Conservation (phyloP, 768 basidiomycete species). For the Rubroboletus satanas region DNA sequence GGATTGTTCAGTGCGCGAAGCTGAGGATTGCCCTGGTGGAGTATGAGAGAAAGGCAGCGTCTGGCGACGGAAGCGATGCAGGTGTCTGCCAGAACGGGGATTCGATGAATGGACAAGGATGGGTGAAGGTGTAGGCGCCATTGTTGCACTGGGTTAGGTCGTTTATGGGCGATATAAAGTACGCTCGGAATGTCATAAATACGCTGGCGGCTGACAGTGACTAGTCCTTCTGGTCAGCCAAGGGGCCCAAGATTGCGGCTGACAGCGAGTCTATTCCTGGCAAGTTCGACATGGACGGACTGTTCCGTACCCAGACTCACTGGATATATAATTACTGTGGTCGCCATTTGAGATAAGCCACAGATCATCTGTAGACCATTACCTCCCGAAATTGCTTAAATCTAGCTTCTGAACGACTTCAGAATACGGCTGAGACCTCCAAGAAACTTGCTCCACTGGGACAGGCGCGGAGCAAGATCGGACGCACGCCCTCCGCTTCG, state of each 20-base stretch:
- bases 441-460: background rate
- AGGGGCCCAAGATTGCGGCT: slow-evolving; percentile 14
- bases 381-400: background rate
- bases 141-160: slow-evolving; percentile 5
- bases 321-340: background rate
- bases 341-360: background rate
- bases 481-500: background rate
- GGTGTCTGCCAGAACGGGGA: slow-evolving; percentile 2
- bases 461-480: background rate
- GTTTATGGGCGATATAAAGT: background rate
- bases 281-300: background rate
- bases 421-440: background rate
- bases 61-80: slow-evolving; percentile 18
- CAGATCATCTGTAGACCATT: background rate
- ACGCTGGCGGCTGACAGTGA: slow-evolving; percentile 25
- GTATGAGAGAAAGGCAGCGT: slow-evolving; percentile 1
- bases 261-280: slow-evolving; percentile 4
- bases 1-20: background rate
- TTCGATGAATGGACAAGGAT: slow-evolving; percentile 1
- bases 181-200: slow-evolving; percentile 19
- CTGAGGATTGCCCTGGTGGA: background rate
- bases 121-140: slow-evolving; percentile 21
- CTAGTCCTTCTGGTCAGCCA: slow-evolving; percentile 15
- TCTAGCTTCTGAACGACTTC: background rate
- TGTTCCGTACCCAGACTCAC: background rate